Conservation (phyloP, 2,329 filamentous ascomycete genomes). For the Nigrospora sphaerica region DNA sequence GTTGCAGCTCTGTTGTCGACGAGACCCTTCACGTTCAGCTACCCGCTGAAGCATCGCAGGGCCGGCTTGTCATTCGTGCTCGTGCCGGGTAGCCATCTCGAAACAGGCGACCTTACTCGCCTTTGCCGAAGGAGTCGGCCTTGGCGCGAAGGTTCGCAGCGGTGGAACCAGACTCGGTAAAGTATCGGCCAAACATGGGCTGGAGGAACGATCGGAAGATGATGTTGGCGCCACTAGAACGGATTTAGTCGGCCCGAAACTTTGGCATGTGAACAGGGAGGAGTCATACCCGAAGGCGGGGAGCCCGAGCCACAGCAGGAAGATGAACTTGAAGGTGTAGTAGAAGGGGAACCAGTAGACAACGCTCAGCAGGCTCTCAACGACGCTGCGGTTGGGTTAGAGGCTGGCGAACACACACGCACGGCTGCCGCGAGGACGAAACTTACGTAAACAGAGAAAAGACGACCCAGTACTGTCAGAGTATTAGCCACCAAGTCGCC, state of each 20-base stretch:
- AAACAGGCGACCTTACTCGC: constrained; percentile 41
- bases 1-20: too few relatives aligned
- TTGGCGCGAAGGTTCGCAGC: constrained; percentile 84
- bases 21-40: not conserved
- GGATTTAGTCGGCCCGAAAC: not conserved
- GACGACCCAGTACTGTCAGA: constrained; percentile 73
- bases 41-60: not conserved
- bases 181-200: constrained; percentile 90
- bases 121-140: constrained; percentile 70
- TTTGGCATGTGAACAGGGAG: constrained; percentile 1
- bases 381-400: constrained; percentile 39
- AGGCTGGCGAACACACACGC: too few relatives aligned
- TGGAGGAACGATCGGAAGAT: constrained; percentile 95
- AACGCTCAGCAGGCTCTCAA: constrained; percentile 76
- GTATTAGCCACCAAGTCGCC: constrained; percentile 24
- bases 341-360: constrained; percentile 98
- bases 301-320: constrained; percentile 95
- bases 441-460: constrained; percentile 70
- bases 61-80: not conserved
- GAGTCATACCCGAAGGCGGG: constrained; percentile 78
- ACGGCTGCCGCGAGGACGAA: not conserved
- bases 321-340: constrained; percentile 98
- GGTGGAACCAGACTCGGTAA: constrained; percentile 61
- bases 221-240: constrained; percentile 77
- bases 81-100: not conserved